A percentile compares a stretch with the other conserved stretches of the same genome.
Evolutionary conservation across 345 rosid species (phyloP).

Genomic region (Hibiscus trionum): DNA sequence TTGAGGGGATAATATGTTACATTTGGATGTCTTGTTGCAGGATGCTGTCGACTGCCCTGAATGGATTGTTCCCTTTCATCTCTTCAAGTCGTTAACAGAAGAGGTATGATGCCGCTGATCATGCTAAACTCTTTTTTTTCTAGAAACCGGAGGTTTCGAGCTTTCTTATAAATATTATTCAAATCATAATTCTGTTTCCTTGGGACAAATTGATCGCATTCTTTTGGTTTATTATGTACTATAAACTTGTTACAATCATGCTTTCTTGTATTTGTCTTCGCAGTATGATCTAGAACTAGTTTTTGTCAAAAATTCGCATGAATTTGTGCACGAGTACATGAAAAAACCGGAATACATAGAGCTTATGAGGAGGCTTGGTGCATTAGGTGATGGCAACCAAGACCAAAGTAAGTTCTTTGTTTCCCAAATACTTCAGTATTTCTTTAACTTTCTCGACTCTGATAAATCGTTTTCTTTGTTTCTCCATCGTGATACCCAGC

Average conservation of each 20-base stretch:
- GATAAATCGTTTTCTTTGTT: neutral
- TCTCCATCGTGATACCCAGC: constrained; percentile 28
- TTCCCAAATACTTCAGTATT: neutral
- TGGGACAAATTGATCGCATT: neutral
- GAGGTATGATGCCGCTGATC: constrained; percentile 42
- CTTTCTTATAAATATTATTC: neutral
- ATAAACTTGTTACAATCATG: neutral
- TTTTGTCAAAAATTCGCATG: constrained; percentile 87
- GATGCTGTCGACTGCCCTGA: constrained; percentile 99
- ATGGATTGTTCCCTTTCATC: constrained; percentile 90
- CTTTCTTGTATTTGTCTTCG: constrained; percentile 2
- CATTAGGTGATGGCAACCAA: constrained; percentile 88
- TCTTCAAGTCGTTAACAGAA: constrained; percentile 88
- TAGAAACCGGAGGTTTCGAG: neutral
- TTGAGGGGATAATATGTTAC: neutral
- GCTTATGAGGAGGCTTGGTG: constrained; percentile 92
- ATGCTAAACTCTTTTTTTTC: neutral
- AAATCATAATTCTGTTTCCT: neutral
- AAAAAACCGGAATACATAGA: constrained; percentile 67
- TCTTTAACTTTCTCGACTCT: neutral
- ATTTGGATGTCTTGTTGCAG: constrained; percentile 30
- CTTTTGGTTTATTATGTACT: neutral
- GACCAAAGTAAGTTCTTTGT: constrained; percentile 56
- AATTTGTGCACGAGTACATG: constrained; percentile 79
- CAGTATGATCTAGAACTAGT: constrained; percentile 87